Percentiles rank a stretch among this genome's conserved stretches.
Conservation (phyloP, 306 rosid genomes). For the Castanospermum australe region DNA sequence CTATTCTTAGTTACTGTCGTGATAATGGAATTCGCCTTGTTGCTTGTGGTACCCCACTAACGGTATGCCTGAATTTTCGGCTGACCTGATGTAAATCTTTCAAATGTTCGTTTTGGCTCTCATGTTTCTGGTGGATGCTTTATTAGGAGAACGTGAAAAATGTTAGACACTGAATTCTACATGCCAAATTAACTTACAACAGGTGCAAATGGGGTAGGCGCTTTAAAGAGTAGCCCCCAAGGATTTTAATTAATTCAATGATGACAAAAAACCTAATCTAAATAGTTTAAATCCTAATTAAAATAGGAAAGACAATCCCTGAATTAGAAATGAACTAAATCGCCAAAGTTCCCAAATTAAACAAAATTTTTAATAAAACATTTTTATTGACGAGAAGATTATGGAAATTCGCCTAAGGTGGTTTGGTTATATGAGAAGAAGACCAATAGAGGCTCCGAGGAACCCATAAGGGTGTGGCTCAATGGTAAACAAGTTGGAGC, state of each 20-base stretch:
- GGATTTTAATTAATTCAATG: constrained; percentile 4
- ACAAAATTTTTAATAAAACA: neutral
- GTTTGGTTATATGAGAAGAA: neutral
- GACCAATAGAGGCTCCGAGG: too few species aligned
- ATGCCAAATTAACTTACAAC: constrained; percentile 10
- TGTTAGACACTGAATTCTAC: neutral
- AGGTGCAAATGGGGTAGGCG: neutral
- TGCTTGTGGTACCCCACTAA: constrained; percentile 82
- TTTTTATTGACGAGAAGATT: neutral
- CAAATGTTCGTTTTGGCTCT: neutral
- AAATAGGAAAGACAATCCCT: neutral
- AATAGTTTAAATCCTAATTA: neutral
- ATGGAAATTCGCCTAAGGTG: neutral
- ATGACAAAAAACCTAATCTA: neutral
- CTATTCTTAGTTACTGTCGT: constrained; percentile 76
- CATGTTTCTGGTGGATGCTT: neutral
- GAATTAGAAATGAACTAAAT: neutral
- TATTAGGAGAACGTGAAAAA: neutral
- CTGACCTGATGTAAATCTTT: neutral
- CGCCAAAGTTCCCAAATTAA: neutral
- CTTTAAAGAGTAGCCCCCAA: neutral
- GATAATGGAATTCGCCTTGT: constrained; percentile 73
- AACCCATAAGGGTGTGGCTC: too few species aligned
- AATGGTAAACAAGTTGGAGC: too few species aligned
- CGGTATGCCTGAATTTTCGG: constrained; percentile 44